Conservation (phyloP, 2,329 filamentous ascomycete genomes). For the Colletotrichum spaethianum region DNA sequence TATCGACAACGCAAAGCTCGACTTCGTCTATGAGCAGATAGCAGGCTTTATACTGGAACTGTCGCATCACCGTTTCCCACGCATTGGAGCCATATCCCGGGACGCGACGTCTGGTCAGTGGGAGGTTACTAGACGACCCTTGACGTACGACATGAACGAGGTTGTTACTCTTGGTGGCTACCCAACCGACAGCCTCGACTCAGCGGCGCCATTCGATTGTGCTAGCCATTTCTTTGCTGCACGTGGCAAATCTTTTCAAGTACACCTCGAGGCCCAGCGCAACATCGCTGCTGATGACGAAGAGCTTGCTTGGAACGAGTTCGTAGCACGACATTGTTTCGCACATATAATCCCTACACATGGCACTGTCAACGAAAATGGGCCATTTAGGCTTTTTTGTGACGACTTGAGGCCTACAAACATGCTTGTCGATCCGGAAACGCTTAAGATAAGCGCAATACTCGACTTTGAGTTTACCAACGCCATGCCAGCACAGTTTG, state of each 20-base stretch:
- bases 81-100: constrained; percentile 53
- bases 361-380: constrained; percentile 46
- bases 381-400: constrained; percentile 56
- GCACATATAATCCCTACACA: constrained; percentile 50
- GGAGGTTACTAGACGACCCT: constrained; percentile 50
- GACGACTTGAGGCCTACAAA: constrained; percentile 56
- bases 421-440: constrained; percentile 55
- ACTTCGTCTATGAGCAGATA: constrained; percentile 46
- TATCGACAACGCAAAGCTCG: constrained; percentile 44
- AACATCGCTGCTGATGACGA: constrained; percentile 48
- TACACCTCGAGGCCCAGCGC: constrained; percentile 49
- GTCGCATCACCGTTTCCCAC: constrained; percentile 48
- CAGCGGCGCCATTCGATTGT: constrained; percentile 47
- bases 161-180: constrained; percentile 50
- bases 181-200: constrained; percentile 47
- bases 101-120: constrained; percentile 45
- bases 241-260: constrained; percentile 46
- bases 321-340: constrained; percentile 52
- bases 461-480: constrained; percentile 60
- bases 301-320: constrained; percentile 48
- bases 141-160: constrained; percentile 60
- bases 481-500: constrained; percentile 55
- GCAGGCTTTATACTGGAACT: constrained; percentile 48
- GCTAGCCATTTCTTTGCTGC: constrained; percentile 30
- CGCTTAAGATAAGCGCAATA: constrained; percentile 53